Base-by-base conservation (phyloP, 768 basidiomycete genomes). In the Chiua virens region DNA sequence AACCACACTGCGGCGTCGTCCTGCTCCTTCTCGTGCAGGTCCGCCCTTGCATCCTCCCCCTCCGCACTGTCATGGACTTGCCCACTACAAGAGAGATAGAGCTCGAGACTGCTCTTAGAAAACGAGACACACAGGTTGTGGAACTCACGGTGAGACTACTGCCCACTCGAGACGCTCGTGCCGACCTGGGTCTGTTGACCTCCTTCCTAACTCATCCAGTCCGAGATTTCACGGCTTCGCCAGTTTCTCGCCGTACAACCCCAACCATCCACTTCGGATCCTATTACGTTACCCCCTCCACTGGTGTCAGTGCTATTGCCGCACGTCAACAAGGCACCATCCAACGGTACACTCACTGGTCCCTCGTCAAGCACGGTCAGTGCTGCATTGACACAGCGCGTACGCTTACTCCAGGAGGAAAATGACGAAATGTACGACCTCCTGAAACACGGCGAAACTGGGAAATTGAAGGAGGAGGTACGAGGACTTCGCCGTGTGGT, bases 371-470 rank as follows among this genome's bases (percentile, higher is more conserved):
- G 75, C 55, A 86, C 86, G 2, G 85, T 88, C 28, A 72, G 80
- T 35, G 75, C 83, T n/a, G 90, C 90, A 1, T 76, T 93, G 50
- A 86, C 81, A 0, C 89, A 92, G 61, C 77, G 88, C 42, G 79
- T 81, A 23, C 81, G 81, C 42, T 68, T 85, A 17, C 72, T 93
- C 10, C 91, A 93, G 64, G 86, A 91, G 49, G 91, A 93, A 68
- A 93, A 93, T 53, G 89, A 93, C 57, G 91, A 93, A 56, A 67
- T 93, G 17, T 93, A 92, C 64, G 80, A 83, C 43, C 71, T 92
- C 10, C 70, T 93, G 49, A 86, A 82, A 65, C 74, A 74, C 22
- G 81, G 86, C 36, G 90, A 93, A 69, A 87, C 87, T 0, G 90
- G 89, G 5, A 84, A 80, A 64, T 64, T 93, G 55, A 90, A 90